A percentile compares a stretch with the other conserved stretches of the same genome.
Evolutionary conservation across 495 filamentous ascomycete genomes (phyloP).

Genomic region (Penicillium roqueforti): DNA sequence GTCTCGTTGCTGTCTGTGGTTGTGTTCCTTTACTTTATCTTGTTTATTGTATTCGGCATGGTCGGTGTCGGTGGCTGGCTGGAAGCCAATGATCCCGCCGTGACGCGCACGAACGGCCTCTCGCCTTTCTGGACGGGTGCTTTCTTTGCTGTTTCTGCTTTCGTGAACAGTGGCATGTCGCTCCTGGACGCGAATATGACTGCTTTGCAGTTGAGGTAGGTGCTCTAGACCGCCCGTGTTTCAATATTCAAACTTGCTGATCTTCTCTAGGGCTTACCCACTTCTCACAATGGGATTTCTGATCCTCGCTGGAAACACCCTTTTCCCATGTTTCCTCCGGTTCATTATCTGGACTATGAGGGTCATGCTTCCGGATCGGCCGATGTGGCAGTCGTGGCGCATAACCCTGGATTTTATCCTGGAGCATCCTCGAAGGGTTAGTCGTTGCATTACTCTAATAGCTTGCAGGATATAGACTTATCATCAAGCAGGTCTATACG

Average conservation of each 20-base stretch:
- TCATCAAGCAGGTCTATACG: constrained; percentile 53
- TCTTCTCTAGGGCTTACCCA: constrained; percentile 49
- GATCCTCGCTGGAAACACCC: constrained; percentile 83
- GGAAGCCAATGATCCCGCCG: constrained; percentile 51
- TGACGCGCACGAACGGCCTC: constrained; percentile 62
- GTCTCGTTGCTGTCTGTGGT: constrained; percentile 65
- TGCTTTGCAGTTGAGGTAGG: constrained; percentile 38
- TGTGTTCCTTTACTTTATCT: constrained; percentile 69
- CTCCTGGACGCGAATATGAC: constrained; percentile 79
- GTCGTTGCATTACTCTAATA: constrained; percentile 1
- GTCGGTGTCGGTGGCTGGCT: constrained; percentile 72
- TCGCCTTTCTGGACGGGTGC: constrained; percentile 55
- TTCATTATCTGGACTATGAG: constrained; percentile 67
- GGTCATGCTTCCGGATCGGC: constrained; percentile 40
- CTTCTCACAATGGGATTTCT: constrained; percentile 71
- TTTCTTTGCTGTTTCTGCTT: constrained; percentile 59
- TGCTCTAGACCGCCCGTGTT: background rate
- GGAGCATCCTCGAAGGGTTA: constrained; percentile 66
- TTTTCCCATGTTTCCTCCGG: constrained; percentile 72
- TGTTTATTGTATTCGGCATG: constrained; percentile 67
- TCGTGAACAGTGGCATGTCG: constrained; percentile 86
- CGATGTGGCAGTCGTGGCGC: constrained; percentile 46
- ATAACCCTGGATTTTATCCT: constrained; percentile 77
- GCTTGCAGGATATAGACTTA: background rate
- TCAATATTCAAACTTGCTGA: constrained; percentile 9